These are phyloP conservation scores for Silene noctiflora DNA, from an alignment of 179 eudicot species.

Conservation along the genomic window DNA sequence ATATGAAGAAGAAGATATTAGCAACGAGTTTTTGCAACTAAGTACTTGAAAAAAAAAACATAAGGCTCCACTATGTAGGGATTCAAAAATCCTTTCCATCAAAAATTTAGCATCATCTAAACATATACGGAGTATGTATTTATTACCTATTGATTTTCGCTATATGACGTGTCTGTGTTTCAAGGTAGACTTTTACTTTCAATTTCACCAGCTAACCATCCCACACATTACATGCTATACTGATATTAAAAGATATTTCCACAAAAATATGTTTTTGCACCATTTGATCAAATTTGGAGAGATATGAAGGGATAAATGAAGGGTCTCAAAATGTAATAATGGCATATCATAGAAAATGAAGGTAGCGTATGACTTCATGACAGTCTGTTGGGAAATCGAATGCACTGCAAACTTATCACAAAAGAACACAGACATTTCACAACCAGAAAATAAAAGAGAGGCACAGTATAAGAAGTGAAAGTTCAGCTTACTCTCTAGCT, in stretches of 20 bases:
- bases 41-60: not conserved
- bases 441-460: not conserved
- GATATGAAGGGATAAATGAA: no score
- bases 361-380: not conserved
- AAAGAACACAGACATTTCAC: not conserved
- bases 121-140: not conserved
- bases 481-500: constrained; percentile 84
- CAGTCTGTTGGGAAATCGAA: not conserved
- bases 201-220: no score
- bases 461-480: constrained; percentile 9
- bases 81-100: not conserved
- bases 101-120: not conserved
- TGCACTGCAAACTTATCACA: not conserved
- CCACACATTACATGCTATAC: no score
- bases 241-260: no score
- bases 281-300: no score
- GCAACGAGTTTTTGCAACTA: not conserved
- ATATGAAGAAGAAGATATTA: not conserved
- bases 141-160: no score
- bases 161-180: no score
- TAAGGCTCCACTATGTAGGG: not conserved
- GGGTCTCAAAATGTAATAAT: no score
- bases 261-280: no score
- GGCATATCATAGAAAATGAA: no score
- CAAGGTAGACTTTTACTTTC: no score